Base-by-base conservation (phyloP, 192 early-diverging fungal species). In the Backusella australiensis region DNA sequence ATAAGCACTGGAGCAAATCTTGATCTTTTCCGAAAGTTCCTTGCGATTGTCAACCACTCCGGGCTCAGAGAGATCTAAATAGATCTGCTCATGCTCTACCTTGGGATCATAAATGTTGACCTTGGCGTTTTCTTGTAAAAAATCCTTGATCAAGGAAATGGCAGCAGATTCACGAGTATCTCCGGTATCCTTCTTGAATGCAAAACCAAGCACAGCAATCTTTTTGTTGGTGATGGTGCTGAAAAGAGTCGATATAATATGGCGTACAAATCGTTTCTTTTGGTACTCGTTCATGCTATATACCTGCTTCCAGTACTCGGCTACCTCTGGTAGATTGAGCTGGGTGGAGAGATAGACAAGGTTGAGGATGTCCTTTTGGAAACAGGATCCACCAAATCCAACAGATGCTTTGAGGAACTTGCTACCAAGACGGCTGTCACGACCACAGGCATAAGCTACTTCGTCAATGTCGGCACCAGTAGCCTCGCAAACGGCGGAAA, bases 311-410 rank as follows among this genome's bases (percentile, higher is more conserved):
- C 96, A 98, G 85, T 98, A 98, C 35, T 91, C 93, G 49, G 93
- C 96, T 56, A 98, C 95, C 80, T 97, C 95, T 34, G 91, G 92
- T 68, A 98, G 81, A 72, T 91, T 90, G 34, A 97, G 87, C 71
- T 92, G 92, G 78, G 92, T 87, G 49, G 90, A 89, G 49, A 98
- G 87, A 84, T 95, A 98, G 15, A 97, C 93, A 44, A 98, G 82
- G 85, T 96, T 96, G 42, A 92, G 81, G 52, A 98, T 92, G 76
- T 98, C 96, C 83, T 98, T 98, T 82, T 96, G 94, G 86, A 98
- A 96, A 81, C 96, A 98, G 32, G 91, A 92, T 17, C 96, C 96
- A 71, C 96, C 96, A 80, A 98, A 98, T 17, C 96, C 96, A 41
- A 98, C 91, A 0, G 91, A 93, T 3, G 96, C 93, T 75, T 94